Percentiles rank a stretch among this genome's conserved stretches.
These are phyloP conservation scores for Aspergillus leporis DNA, from an alignment of 495 filamentous ascomycete species.

Conservation along the genomic window DNA sequence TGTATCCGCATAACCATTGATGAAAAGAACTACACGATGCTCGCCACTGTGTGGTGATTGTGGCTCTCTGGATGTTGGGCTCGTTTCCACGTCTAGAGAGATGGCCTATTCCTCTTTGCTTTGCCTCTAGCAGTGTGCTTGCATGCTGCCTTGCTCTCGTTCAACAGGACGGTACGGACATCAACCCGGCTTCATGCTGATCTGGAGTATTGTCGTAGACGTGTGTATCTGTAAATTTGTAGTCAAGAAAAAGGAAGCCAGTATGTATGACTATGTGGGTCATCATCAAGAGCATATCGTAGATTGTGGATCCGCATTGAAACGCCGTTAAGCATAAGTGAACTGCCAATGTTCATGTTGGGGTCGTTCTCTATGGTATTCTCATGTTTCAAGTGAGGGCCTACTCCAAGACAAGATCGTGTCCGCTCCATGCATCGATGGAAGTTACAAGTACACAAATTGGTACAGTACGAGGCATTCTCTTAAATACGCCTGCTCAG, in stretches of 20 bases:
- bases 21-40: slow-evolving; percentile 39
- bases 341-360: neutral
- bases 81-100: neutral
- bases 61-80: slow-evolving; percentile 7
- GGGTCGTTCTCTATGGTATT: neutral
- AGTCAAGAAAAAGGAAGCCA: neutral
- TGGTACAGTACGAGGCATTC: no score
- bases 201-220: neutral
- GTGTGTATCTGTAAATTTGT: neutral
- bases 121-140: slow-evolving; percentile 1
- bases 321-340: neutral
- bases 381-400: neutral
- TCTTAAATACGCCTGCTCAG: no score
- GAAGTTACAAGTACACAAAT: no score
- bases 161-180: slow-evolving; percentile 7
- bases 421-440: no score
- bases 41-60: slow-evolving; percentile 7
- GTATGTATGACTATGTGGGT: neutral
- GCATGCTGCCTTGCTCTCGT: neutral
- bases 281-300: neutral
- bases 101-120: neutral
- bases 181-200: neutral
- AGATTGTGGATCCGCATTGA: neutral
- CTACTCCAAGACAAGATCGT: no score
- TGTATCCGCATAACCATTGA: slow-evolving; percentile 53